Evolutionary conservation across 371 early-diverging fungal genomes (phyloP), one percentile per base, ranked within the genome.

Genomic region (Mucor velutinosus): DNA sequence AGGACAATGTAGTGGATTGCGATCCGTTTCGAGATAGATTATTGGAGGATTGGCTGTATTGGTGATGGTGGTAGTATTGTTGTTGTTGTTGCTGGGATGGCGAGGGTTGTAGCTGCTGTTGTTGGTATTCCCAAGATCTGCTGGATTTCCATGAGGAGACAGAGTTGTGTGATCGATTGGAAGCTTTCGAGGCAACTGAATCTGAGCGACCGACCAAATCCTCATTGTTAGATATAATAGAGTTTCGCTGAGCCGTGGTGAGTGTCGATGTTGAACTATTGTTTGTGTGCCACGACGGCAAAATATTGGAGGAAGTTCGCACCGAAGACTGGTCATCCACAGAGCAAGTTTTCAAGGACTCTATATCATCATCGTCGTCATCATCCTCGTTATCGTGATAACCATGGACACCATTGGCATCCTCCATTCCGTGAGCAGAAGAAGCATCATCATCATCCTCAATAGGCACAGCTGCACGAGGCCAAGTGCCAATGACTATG

Each of bases 401-500:
- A 11, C n/a, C 6, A 12, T 37, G 2, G 0, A 14, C 4, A 3
- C 33, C 30, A 17, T 64, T 45, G 1, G 23, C 11, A 19, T 77
- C 77, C 7, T 73, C 66, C 0, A n/a, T 33, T 4, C 60, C 43
- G 14, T 60, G 43, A 21, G 41, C 51, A 30, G n/a, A 39, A 19
- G 10, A 39, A 7, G 29, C 32, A 17, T 78, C 83, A 23, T 78
- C 76, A 25, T 83, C 83, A 56, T 83, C 83, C 21, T 82, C 83
- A 60, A 83, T 83, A 19, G 83, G 83, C 35, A 83, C 69, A 7
- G 72, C 64, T 0, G 83, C 80, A 35, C 76, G 77, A 47, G 83
- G 83, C 78, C 79, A 83, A 6, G 83, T 83, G 30, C 83, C 83
- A 14, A 83, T 60, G 7, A 77, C 70, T 61, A 83, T 76, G 8